These are phyloP conservation scores for Scytalidium sp. DNA, from an alignment of 2,329 filamentous ascomycete genomes.

Conservation along the genomic window DNA sequence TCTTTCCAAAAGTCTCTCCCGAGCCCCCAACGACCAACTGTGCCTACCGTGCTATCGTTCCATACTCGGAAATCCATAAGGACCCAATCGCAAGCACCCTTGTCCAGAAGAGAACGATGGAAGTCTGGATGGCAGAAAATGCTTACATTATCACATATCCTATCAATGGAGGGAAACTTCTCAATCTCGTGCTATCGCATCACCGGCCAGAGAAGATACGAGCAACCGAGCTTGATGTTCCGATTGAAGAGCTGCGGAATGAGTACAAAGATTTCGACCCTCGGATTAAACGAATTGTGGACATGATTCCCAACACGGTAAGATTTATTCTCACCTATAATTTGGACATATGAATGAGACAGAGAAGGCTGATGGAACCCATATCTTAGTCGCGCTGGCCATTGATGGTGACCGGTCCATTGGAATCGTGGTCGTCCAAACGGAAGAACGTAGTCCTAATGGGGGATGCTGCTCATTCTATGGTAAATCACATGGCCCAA, in stretches of 20 bases:
- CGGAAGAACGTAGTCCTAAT: conserved; percentile 41
- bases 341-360: conserved; percentile 1
- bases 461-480: conserved; percentile 39
- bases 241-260: conserved; percentile 34
- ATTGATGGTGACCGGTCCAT: conserved; percentile 38
- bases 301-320: conserved; percentile 8
- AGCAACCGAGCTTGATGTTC: conserved; percentile 31
- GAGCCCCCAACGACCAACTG: conserved; percentile 37
- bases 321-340: background rate
- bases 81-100: conserved; percentile 36
- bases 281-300: conserved; percentile 36
- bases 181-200: conserved; percentile 41
- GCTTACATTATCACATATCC: conserved; percentile 42
- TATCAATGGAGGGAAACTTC: conserved; percentile 34
- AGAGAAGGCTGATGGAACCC: background rate
- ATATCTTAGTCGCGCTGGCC: conserved; percentile 33
- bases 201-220: conserved; percentile 30
- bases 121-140: conserved; percentile 38
- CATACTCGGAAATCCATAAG: conserved; percentile 34
- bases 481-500: conserved; percentile 42
- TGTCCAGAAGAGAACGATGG: conserved; percentile 35
- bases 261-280: conserved; percentile 39
- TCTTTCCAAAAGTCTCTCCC: conserved; percentile 38
- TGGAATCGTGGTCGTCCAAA: conserved; percentile 37
- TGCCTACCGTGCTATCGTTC: conserved; percentile 41